Base-by-base conservation (phyloP, 2,329 filamentous ascomycete genomes). In the Zopfia rhizophila region DNA sequence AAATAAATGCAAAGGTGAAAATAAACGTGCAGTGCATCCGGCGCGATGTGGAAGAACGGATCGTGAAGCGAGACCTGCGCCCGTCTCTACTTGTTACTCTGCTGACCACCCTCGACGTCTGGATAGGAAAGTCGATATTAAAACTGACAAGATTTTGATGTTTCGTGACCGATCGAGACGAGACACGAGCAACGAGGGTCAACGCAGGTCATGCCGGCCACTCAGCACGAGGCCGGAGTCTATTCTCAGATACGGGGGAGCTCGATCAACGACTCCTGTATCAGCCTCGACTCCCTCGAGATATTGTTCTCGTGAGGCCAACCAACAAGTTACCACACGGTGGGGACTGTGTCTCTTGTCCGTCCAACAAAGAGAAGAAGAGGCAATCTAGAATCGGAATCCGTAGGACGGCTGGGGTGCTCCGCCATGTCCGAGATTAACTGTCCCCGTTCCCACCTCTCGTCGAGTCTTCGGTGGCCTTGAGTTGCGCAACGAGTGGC, bases 21-120 rank as follows among this genome's bases (percentile, higher is more conserved):
- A 69, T 71, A 71, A 71, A 69, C 62, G 66, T 70, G 68, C 67
- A 70, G 67, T 55, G 67, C 68, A 71, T 57, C 68, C 60, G 65
- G 66, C 66, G 66, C 67, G 63, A 65, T 65, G 65, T 69, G 67
- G 58, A 58, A 60, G 22, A 14, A 60, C 64, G 66, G 66, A 66
- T 70, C 65, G 66, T 66, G 60, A 62, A 60, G 61, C 61, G 58
- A 61, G 49, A 57, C 54, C 58, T 55, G 57, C 60, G 56, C 55
- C 62, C 58, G 58, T 57, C 45, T 61, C 59, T 61, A 61, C 65
- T 58, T 65, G 57, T 58, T 50, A 66, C 64, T 60, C 7, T 60
- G 66, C 65, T 68, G 66, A 68, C 65, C 64, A 68, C 63, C 60
- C 46, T 48, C 38, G 40, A n/a, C 10, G 41, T 48, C 59, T 25